Conservation (phyloP, 75 land plant species). For the Gnetum montanum region DNA sequence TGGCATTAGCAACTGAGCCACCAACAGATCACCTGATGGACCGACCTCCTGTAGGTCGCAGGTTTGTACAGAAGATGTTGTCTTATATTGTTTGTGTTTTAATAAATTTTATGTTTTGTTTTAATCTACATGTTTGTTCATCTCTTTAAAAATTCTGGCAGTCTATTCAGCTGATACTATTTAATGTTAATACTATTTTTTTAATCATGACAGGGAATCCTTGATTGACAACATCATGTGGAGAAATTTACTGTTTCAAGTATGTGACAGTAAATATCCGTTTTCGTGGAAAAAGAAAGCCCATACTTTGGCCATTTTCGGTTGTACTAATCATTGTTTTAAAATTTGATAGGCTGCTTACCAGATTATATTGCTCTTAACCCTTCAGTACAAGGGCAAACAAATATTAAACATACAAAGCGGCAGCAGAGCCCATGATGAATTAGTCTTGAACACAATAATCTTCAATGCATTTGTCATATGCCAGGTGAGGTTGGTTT, state of each 20-base stretch:
- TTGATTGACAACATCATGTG: conserved; percentile 94
- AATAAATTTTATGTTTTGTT: no score
- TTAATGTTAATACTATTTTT: no score
- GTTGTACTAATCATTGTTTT: background rate
- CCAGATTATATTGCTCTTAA: conserved; percentile 68
- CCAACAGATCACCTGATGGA: conserved; percentile 89
- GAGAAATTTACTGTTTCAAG: conserved; percentile 89
- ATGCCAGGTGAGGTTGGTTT: conserved; percentile 95
- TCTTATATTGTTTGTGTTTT: background rate
- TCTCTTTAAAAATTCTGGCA: no score
- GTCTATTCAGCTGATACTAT: no score
- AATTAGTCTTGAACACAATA: conserved; percentile 55
- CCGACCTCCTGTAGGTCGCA: conserved; percentile 66
- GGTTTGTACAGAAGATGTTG: conserved; percentile 32
- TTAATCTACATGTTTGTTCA: no score
- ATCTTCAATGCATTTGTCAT: conserved; percentile 88
- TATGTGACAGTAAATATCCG: conserved; percentile 11
- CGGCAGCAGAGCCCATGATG: conserved; percentile 21
- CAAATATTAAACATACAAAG: conserved; percentile 32
- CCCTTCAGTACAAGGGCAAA: conserved; percentile 59
- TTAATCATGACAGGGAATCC: conserved; percentile 82
- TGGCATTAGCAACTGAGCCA: conserved; percentile 97
- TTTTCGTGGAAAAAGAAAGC: background rate
- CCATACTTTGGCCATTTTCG: background rate
- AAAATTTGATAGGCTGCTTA: conserved; percentile 49